phyloP scores from a whole-genome alignment of 2,329 filamentous ascomycete species.

The Ambrosiella cleistominuta region DNA sequence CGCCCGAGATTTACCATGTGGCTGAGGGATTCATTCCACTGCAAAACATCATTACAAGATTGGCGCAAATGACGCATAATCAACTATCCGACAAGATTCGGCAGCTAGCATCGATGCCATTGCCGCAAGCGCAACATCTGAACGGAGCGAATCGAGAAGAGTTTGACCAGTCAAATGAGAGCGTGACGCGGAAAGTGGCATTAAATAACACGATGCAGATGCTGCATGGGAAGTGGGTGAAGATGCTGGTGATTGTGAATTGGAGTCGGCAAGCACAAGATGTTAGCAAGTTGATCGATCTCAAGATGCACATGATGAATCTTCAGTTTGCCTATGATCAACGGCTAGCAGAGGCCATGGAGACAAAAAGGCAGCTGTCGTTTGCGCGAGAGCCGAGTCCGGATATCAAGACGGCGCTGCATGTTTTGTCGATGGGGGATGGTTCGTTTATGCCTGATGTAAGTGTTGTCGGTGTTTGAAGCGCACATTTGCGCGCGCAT shows the following conservation, averaged over 20 bases:
- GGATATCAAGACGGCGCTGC: conserved; percentile 75
- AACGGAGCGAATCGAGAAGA: conserved; percentile 24
- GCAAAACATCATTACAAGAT: conserved; percentile 54
- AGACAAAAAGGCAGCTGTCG: conserved; percentile 56
- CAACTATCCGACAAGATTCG: conserved; percentile 53
- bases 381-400: conserved; percentile 69
- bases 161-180: conserved; percentile 41
- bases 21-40: conserved; percentile 61
- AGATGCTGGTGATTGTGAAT: conserved; percentile 73
- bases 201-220: conserved; percentile 64
- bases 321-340: conserved; percentile 43
- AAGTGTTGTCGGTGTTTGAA: conserved; percentile 20
- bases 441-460: conserved; percentile 66
- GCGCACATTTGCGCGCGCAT: neutral
- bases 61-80: conserved; percentile 71
- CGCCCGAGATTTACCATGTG: conserved; percentile 51
- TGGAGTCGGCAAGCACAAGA: conserved; percentile 69
- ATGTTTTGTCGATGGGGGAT: conserved; percentile 64
- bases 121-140: conserved; percentile 24
- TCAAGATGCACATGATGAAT: conserved; percentile 55
- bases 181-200: conserved; percentile 56
- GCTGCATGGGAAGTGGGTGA: conserved; percentile 76
- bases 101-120: conserved; percentile 50
- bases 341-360: conserved; percentile 45
- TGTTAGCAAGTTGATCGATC: conserved; percentile 75